phyloP scores from a whole-genome alignment of 2,329 filamentous ascomycete genomes.

The Boeremia lycopersici region DNA sequence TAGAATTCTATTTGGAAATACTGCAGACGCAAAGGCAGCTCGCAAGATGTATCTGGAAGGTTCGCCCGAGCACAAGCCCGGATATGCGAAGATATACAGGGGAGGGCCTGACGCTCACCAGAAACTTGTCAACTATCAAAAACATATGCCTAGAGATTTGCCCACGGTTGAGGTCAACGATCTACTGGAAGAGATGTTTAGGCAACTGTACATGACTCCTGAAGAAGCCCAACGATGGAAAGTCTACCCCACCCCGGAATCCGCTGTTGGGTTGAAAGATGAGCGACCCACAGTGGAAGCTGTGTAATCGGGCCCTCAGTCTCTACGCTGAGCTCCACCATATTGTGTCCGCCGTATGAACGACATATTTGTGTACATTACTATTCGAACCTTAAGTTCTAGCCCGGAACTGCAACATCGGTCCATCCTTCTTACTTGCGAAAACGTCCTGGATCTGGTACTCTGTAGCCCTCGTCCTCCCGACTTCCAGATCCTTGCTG shows the following conservation, averaged over 20 bases:
- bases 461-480: constrained; percentile 54
- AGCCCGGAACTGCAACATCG: constrained; percentile 63
- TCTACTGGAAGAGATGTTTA: constrained; percentile 1
- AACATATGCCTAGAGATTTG: not conserved
- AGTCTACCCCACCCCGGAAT: not conserved
- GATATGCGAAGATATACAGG: not conserved
- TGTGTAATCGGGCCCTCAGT: not conserved
- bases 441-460: constrained; percentile 76
- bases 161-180: not conserved
- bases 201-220: not conserved
- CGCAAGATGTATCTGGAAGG: not conserved
- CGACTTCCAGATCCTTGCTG: constrained; percentile 38
- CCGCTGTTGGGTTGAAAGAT: not conserved
- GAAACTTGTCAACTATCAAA: not conserved
- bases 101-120: not conserved
- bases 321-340: too few species aligned
- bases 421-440: constrained; percentile 74
- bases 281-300: not conserved
- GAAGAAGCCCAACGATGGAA: not conserved
- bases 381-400: constrained; percentile 4
- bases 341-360: too few species aligned
- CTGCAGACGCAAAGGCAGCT: not conserved
- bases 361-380: not conserved
- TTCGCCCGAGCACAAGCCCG: not conserved
- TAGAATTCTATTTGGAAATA: not conserved